Evolutionary conservation across 2,329 filamentous ascomycete species (phyloP), one percentile per base, ranked within the genome.

Genomic region (Boeremia exigua): DNA sequence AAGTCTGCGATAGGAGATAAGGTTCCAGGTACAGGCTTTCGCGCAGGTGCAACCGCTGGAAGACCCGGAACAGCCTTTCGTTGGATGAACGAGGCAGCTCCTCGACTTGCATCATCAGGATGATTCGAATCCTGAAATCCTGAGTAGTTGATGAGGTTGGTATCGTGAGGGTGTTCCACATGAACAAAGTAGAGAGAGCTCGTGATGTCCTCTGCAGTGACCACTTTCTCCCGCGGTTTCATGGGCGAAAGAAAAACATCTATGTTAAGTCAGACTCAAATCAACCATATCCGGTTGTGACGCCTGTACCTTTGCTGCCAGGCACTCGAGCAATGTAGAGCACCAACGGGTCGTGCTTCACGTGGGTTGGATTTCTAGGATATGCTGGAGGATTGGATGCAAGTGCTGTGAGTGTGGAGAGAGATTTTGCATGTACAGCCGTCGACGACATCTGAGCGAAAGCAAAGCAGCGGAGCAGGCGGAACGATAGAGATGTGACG

Each of bases 321-420:
- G 95, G 95, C 0, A 99, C 94, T 63, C 94, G 83, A 32, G 94
- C 92, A 63, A 99, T 96, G 77, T 99, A 99, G 36, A 99, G 84
- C 2, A 88, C 87, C 46, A 98, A 76, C 4, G 91, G 87, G 45
- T 91, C 86, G 60, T 88, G 84, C 60, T 81, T 84, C 66, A 84
- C 79, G 63, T 89, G 87, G 3, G 87, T 85, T 5, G 91, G 89
- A 70, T 91, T 91, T 68, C 89, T 84, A 45, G 92, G 91, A 74
- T 96, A 95, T 66, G 88, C 84, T 42, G 95, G 94, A 37, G 94
- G 95, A 68, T 96, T 92, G 47, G 89, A 85, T 60, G 95, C 94
- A 60, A 97, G 84, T 37, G 84, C 80, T 62, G 91, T 95, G 61
- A 99, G 83, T 48, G 86, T 83, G 48, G 90, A 89, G 39, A 98